Evolutionary conservation across 176 grass and related monocot genomes (phyloP).

Genomic region (Raddia distichophylla): DNA sequence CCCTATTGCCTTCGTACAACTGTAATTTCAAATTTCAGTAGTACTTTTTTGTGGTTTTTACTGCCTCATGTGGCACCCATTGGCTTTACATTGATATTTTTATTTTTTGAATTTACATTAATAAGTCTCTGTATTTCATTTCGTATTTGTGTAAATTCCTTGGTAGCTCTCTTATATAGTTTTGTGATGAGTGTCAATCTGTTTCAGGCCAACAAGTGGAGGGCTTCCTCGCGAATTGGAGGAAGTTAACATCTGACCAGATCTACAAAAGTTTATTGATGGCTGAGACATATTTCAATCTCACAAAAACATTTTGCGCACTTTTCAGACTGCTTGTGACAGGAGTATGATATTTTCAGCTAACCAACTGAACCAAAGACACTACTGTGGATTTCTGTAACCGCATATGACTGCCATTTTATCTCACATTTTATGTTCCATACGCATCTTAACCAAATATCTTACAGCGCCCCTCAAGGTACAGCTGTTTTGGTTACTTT

Average conservation of each 20-base stretch:
- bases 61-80: not conserved
- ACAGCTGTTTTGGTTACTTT: not conserved
- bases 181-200: conserved; percentile 27
- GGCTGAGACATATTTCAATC: not conserved
- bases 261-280: conserved; percentile 1
- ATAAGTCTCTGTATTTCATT: not conserved
- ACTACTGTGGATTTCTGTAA: conserved; percentile 3
- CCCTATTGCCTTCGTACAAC: not conserved
- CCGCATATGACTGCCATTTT: not conserved
- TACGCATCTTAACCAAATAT: not conserved
- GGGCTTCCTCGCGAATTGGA: conserved; percentile 70
- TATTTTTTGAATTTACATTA: not conserved
- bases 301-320: not conserved
- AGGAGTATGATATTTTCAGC: conserved; percentile 15
- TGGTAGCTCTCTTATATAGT: conserved; percentile 16
- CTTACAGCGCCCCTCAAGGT: conserved; percentile 17
- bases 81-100: not conserved
- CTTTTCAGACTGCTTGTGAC: conserved; percentile 13
- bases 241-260: conserved; percentile 42
- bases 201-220: conserved; percentile 86
- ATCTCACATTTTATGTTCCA: not conserved
- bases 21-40: not conserved
- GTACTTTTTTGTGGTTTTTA: not conserved
- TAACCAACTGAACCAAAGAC: conserved; percentile 16
- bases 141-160: not conserved